Conservation (phyloP, 192 early-diverging fungal species). For the Geranomyces variabilis region DNA sequence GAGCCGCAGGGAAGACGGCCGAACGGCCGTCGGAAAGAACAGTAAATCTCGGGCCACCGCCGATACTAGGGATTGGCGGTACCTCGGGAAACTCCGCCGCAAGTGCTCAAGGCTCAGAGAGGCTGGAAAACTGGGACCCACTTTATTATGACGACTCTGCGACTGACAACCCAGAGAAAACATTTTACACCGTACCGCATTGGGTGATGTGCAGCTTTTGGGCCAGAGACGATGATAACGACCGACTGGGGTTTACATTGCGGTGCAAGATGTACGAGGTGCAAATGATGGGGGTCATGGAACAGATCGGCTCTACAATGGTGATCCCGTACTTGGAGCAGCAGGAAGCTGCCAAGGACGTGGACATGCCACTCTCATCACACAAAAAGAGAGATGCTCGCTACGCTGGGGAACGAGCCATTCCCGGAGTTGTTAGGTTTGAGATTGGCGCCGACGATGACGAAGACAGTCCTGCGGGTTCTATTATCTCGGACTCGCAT, state of each 20-base stretch:
- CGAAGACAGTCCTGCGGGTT: constrained; percentile 26
- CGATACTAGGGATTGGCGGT: not conserved
- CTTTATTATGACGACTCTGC: constrained; percentile 51
- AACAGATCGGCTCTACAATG: constrained; percentile 32
- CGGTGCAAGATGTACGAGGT: constrained; percentile 84
- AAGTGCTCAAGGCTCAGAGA: constrained; percentile 6
- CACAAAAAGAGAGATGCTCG: not conserved
- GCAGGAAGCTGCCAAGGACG: not conserved
- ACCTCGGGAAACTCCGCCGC: not conserved
- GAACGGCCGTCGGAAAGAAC: not conserved
- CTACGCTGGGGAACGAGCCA: not conserved
- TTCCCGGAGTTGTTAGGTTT: constrained; percentile 20
- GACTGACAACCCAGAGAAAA: constrained; percentile 32
- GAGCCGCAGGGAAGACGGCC: not conserved
- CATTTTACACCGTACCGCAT: constrained; percentile 75
- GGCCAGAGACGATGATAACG: constrained; percentile 49
- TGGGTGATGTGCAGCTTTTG: constrained; percentile 96
- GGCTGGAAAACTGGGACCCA: constrained; percentile 52
- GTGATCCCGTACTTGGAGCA: constrained; percentile 35
- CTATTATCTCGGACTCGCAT: not conserved
- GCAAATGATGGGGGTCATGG: constrained; percentile 76
- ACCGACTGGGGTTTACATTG: constrained; percentile 54
- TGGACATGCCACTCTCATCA: not conserved
- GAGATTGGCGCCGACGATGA: constrained; percentile 34
- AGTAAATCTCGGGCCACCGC: not conserved